Base-by-base conservation (phyloP, 495 filamentous ascomycete species). In the Astrothelium macrocarpum region DNA sequence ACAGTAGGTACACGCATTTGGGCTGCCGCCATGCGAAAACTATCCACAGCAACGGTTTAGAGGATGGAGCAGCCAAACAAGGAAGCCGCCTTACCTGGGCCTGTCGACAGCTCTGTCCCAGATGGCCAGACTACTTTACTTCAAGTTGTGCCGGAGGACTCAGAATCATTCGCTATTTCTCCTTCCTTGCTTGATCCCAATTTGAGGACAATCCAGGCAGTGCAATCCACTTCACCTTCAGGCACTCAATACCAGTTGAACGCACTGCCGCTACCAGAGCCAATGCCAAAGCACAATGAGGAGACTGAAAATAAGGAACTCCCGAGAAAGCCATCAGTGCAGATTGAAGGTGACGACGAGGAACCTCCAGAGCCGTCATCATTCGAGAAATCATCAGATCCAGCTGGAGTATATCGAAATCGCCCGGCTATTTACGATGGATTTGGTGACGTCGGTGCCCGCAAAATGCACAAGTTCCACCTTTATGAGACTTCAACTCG, bases 381-480 rank as follows among this genome's bases (percentile, higher is more conserved):
- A 34, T 89, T 90, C 65, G 77, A 83, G 53, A 77, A 87, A 64
- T 85, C 79, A 42, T 78, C 74, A 36, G 87, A 82, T 71, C 85
- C 82, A 23, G 77, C 78, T 53, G 67, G 74, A 60, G 68, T 71
- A 73, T 80, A 76, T 72, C 78, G 72, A 67, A 80, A 78, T 68
- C 20, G 5, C 20, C 23, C 49, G 5, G 25, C 12, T 26, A 73
- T 69, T 59, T 80, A 85, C 63, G 85, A 87, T 64, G 82, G 82
- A 59, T 78, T 81, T 31, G 81, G 84, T 25, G 85, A 88, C 64
- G 87, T 88, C 45, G 82, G 86, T 9, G 81, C 90, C 34, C 85
- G 86, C 73, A 87, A 90, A 67, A 95, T 98, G 89, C 90, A 96
- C 79, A 91, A 90, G 69, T 97, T 95, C 75, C 92, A 89, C 1